These are phyloP conservation scores for Phytophthora sp. DNA, from an alignment of 352 stramenopile genomes.

Conservation along the genomic window DNA sequence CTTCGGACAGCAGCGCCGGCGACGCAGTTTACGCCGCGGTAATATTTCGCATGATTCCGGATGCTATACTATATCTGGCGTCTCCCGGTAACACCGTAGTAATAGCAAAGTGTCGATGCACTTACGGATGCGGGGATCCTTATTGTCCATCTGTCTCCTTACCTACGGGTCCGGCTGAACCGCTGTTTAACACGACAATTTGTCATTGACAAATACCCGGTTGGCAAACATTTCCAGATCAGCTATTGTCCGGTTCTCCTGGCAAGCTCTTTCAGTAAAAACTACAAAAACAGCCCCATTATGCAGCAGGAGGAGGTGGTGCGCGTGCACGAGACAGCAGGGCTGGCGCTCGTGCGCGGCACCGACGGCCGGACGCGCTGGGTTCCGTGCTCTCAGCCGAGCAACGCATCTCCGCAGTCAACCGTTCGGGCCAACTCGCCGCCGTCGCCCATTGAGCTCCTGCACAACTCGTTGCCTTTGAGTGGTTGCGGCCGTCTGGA, in stretches of 20 bases:
- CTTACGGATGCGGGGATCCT: too few species aligned
- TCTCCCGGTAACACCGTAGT: too few species aligned
- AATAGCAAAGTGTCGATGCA: too few species aligned
- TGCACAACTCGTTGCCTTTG: slow-evolving; percentile 6
- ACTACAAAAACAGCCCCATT: slow-evolving; percentile 4
- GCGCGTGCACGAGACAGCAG: slow-evolving; percentile 35
- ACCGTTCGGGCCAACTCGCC: neutral
- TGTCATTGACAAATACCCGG: too few species aligned
- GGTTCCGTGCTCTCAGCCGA: slow-evolving; percentile 17
- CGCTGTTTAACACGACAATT: too few species aligned
- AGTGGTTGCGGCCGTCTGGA: slow-evolving; percentile 27
- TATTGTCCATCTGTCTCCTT: too few species aligned
- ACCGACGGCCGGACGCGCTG: slow-evolving; percentile 29
- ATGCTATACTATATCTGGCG: slow-evolving; percentile 6
- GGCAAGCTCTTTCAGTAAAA: neutral
- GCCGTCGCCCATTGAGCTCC: slow-evolving; percentile 23
- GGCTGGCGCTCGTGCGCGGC: slow-evolving; percentile 35
- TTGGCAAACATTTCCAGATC: too few species aligned
- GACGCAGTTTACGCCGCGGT: slow-evolving; percentile 21
- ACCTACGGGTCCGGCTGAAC: too few species aligned
- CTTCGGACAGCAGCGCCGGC: neutral
- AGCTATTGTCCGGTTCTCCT: too few species aligned
- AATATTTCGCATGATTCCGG: slow-evolving; percentile 12
- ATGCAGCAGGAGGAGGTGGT: slow-evolving; percentile 11
- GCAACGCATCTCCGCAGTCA: neutral